Conservation (phyloP, 1,139 yeast genomes). For the Saccharomyces pastorianus region DNA sequence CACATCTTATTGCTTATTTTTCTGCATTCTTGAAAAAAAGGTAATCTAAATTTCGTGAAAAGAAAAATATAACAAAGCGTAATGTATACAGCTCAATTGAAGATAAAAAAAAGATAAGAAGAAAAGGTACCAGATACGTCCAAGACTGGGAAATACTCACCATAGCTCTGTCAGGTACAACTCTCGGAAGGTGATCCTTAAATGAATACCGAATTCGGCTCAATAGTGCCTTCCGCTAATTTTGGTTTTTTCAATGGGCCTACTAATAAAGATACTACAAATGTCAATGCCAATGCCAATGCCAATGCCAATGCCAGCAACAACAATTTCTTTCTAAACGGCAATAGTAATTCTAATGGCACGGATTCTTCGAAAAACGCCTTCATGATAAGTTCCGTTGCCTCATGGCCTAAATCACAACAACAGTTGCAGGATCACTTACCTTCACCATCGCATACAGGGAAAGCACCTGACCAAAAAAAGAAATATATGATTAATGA, state of each 20-base stretch:
- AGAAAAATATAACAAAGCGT: no score
- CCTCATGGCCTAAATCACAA: not conserved
- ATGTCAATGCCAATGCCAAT: not conserved
- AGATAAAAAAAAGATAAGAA: not conserved
- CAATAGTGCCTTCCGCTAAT: slow-evolving; percentile 5
- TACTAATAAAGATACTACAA: slow-evolving; percentile 2
- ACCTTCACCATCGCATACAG: not conserved
- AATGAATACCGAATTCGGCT: slow-evolving; percentile 5
- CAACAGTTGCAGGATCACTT: not conserved
- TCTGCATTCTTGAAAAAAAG: no score
- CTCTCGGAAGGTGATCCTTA: not conserved
- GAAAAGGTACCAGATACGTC: not conserved
- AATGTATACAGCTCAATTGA: not conserved
- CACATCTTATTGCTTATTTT: no score
- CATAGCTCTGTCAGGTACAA: not conserved
- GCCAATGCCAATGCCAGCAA: not conserved
- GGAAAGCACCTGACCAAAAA: not conserved
- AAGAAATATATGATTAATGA: not conserved
- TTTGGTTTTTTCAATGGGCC: slow-evolving; percentile 11
- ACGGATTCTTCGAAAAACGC: not conserved
- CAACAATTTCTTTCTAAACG: slow-evolving; percentile 3
- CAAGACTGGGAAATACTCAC: not conserved
- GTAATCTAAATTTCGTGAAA: no score
- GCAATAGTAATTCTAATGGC: not conserved
- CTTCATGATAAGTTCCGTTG: not conserved